Conservation (phyloP, 2,329 filamentous ascomycete genomes). For the Alternaria sp. region DNA sequence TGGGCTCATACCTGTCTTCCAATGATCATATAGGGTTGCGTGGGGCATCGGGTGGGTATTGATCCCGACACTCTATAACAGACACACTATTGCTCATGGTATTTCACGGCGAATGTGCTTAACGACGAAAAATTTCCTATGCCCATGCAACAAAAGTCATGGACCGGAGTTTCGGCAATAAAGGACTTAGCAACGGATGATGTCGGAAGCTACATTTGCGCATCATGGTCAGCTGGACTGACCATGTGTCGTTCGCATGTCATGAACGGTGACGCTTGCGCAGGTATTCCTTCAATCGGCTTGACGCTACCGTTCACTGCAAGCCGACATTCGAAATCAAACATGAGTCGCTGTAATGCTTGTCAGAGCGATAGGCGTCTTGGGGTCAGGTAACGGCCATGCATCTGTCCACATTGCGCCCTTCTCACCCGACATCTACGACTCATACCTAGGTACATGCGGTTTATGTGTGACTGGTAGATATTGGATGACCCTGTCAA, state of each 20-base stretch:
- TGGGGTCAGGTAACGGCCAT: not conserved
- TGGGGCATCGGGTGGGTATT: constrained; percentile 6
- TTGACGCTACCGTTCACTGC: not conserved
- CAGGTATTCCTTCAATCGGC: constrained; percentile 5
- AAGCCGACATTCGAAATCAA: not conserved
- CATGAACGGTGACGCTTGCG: constrained; percentile 15
- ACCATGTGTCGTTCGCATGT: constrained; percentile 17
- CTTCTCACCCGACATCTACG: not conserved
- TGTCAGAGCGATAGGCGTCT: not conserved
- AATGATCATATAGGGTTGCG: constrained; percentile 5
- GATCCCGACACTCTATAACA: constrained; percentile 5
- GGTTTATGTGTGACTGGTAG: constrained; percentile 5
- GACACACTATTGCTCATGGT: constrained; percentile 2
- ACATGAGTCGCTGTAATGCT: not conserved
- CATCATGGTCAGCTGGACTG: constrained; percentile 4
- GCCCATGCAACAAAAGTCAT: constrained; percentile 9
- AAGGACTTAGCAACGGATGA: not conserved
- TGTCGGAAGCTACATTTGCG: constrained; percentile 3
- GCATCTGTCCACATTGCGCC: constrained; percentile 5
- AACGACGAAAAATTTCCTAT: constrained; percentile 8
- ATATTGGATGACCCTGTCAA: constrained; percentile 3
- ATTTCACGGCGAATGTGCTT: not conserved
- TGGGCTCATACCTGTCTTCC: not conserved
- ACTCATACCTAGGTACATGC: not conserved
- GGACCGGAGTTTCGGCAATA: constrained; percentile 11